Conservation (phyloP, 1,284 basidiomycete species). For the Singerocomus rubriflavus region DNA sequence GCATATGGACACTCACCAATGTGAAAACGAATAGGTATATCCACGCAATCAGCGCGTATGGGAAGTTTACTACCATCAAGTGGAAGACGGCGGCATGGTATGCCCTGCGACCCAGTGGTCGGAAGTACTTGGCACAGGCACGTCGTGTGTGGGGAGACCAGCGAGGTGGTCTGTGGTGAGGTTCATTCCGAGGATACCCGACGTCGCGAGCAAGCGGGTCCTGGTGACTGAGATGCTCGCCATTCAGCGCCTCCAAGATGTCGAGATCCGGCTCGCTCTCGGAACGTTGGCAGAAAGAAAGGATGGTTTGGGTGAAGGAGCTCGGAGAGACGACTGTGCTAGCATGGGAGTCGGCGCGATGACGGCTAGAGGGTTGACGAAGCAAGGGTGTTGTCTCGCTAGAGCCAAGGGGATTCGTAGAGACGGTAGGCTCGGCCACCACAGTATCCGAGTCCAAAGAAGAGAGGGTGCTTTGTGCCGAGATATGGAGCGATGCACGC, state of each 20-base stretch:
- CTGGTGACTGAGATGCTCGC: slow-evolving; percentile 6
- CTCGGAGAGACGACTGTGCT: slow-evolving; percentile 46
- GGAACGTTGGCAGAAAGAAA: slow-evolving; percentile 56
- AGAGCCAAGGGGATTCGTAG: slow-evolving; percentile 21
- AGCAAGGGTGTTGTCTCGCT: slow-evolving; percentile 46
- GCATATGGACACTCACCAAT: slow-evolving; percentile 46
- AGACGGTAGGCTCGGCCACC: slow-evolving; percentile 15
- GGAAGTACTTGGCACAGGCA: slow-evolving; percentile 56
- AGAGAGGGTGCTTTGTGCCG: slow-evolving; percentile 32
- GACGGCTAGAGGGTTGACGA: slow-evolving; percentile 29
- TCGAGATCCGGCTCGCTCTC: slow-evolving; percentile 43
- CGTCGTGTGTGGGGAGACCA: slow-evolving; percentile 28
- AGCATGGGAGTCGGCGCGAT: slow-evolving; percentile 53
- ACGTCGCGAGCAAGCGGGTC: slow-evolving; percentile 5
- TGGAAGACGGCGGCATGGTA: slow-evolving; percentile 68
- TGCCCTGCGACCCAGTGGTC: slow-evolving; percentile 48
- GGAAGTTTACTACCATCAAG: slow-evolving; percentile 69
- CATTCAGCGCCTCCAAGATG: slow-evolving; percentile 33
- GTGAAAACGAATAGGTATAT: slow-evolving; percentile 75
- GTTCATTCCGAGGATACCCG: slow-evolving; percentile 15
- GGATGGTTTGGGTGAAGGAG: slow-evolving; percentile 62
- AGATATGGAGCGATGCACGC: slow-evolving; percentile 27
- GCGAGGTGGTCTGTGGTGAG: slow-evolving; percentile 8
- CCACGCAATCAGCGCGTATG: slow-evolving; percentile 69
- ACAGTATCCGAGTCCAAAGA: slow-evolving; percentile 35